Percentiles rank a stretch among this genome's conserved stretches.
phyloP scores from a whole-genome alignment of 2,329 filamentous ascomycete genomes.

The Talaromyces sp. region DNA sequence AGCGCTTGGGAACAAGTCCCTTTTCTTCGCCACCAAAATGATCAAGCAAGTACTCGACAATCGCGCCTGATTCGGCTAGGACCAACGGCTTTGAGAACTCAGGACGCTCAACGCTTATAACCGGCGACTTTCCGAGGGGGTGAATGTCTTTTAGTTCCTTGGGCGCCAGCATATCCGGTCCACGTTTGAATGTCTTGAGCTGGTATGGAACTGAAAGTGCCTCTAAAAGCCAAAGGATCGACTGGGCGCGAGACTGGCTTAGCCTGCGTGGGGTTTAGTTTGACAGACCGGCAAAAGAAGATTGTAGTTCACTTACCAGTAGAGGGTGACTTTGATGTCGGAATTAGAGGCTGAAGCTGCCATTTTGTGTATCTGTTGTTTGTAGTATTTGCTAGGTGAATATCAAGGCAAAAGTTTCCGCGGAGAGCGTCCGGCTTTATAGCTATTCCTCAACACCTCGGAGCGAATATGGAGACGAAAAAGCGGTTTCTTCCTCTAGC shows the following conservation, averaged over 20 bases:
- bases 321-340: slow-evolving; percentile 12
- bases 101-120: slow-evolving; percentile 61
- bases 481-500: neutral
- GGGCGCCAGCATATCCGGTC: slow-evolving; percentile 63
- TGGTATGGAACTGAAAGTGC: slow-evolving; percentile 77
- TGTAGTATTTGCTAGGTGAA: neutral
- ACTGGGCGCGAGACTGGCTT: slow-evolving; percentile 74
- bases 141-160: slow-evolving; percentile 72
- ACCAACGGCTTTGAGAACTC: slow-evolving; percentile 50
- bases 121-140: slow-evolving; percentile 80
- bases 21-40: slow-evolving; percentile 48
- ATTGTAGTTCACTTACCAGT: slow-evolving; percentile 3
- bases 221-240: slow-evolving; percentile 80
- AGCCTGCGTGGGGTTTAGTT: slow-evolving; percentile 56
- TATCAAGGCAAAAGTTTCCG: neutral
- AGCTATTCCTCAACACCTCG: neutral
- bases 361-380: slow-evolving; percentile 2
- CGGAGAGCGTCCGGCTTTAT: neutral
- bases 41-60: slow-evolving; percentile 77
- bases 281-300: neutral
- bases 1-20: slow-evolving; percentile 50
- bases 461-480: neutral
- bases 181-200: slow-evolving; percentile 72
- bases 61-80: slow-evolving; percentile 76
- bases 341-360: slow-evolving; percentile 2